These are phyloP conservation scores for Coemansia sp. DNA, from an alignment of 192 early-diverging fungal species.

Conservation along the genomic window DNA sequence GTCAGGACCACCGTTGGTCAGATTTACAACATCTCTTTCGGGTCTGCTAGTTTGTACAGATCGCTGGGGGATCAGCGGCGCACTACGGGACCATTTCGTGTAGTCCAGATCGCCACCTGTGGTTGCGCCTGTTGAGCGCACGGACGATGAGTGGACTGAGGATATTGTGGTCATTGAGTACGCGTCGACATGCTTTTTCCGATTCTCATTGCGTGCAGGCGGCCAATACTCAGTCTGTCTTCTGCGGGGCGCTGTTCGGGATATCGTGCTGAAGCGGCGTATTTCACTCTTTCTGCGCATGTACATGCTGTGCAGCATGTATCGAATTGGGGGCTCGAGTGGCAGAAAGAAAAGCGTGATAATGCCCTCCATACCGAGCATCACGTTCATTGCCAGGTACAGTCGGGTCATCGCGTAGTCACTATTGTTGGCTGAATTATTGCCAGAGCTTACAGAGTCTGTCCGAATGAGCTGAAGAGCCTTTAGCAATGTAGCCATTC, in stretches of 20 bases:
- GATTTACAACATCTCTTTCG: not conserved
- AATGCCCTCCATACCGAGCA: slow-evolving; percentile 50
- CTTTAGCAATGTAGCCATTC: slow-evolving; percentile 26
- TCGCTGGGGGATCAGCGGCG: slow-evolving; percentile 1
- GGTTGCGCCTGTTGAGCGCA: not conserved
- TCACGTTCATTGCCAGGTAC: slow-evolving; percentile 40
- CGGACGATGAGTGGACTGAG: not conserved
- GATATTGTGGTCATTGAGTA: not conserved
- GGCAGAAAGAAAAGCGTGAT: slow-evolving; percentile 45
- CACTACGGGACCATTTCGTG: not conserved
- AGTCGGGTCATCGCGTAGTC: slow-evolving; percentile 28
- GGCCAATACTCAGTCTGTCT: slow-evolving; percentile 23
- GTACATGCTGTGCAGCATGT: slow-evolving; percentile 44
- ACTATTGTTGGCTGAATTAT: not conserved
- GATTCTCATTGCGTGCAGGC: not conserved
- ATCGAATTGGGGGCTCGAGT: slow-evolving; percentile 46
- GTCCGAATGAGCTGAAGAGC: slow-evolving; percentile 28
- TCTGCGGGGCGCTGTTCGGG: slow-evolving; percentile 11
- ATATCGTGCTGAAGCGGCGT: slow-evolving; percentile 23
- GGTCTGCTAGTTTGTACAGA: not conserved
- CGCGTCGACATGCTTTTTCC: not conserved
- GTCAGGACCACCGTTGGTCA: too few relatives aligned
- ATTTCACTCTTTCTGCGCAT: slow-evolving; percentile 26
- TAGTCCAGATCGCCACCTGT: not conserved
- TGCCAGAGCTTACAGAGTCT: not conserved